Conservation (phyloP, 2,329 filamentous ascomycete genomes). For the Akanthomyces uredinophilus region DNA sequence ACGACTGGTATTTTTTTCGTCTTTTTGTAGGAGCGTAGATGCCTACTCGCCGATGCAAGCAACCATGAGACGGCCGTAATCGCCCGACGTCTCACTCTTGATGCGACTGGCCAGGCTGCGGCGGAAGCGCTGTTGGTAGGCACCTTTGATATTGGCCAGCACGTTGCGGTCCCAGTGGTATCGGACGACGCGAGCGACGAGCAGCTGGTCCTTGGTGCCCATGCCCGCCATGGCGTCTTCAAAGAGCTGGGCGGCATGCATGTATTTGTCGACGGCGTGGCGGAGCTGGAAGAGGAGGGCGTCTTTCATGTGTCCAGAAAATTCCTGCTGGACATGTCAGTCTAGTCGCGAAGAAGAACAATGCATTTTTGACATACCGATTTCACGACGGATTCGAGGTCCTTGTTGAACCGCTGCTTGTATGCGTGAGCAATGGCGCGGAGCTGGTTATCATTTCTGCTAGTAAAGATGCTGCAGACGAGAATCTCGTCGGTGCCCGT, state of each 20-base stretch:
- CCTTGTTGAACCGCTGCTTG: conserved; percentile 62
- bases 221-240: conserved; percentile 82
- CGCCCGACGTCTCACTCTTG: conserved; percentile 76
- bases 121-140: conserved; percentile 68
- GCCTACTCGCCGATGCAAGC: conserved; percentile 52
- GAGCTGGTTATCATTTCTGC: conserved; percentile 75
- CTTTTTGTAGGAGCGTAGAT: not conserved
- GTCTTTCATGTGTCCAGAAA: conserved; percentile 87
- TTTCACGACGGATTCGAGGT: conserved; percentile 68
- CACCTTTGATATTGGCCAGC: conserved; percentile 71
- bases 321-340: conserved; percentile 48
- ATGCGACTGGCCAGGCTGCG: conserved; percentile 65
- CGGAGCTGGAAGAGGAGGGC: conserved; percentile 76
- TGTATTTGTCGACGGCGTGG: conserved; percentile 71
- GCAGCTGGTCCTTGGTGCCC: conserved; percentile 79
- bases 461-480: conserved; percentile 73
- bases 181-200: conserved; percentile 72
- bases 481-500: conserved; percentile 68
- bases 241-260: conserved; percentile 76
- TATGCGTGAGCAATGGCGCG: conserved; percentile 76
- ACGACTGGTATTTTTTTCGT: not conserved
- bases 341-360: not conserved
- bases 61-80: conserved; percentile 73
- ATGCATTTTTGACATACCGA: conserved; percentile 43
- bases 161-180: conserved; percentile 77